Conservation (phyloP, 2,329 filamentous ascomycete species). For the Boeremia lycopersici region DNA sequence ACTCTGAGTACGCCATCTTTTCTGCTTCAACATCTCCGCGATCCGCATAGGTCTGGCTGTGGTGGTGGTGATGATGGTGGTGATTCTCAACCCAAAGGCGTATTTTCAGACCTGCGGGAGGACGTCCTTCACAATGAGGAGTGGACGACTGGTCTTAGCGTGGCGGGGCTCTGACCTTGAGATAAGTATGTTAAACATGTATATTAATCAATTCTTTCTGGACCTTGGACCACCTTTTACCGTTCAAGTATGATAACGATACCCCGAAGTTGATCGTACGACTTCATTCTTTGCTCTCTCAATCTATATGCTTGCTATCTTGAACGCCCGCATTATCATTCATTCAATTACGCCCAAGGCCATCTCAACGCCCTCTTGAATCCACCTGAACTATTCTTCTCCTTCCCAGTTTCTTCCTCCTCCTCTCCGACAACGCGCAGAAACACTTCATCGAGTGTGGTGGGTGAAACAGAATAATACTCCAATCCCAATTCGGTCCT, state of each 20-base stretch:
- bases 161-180: neutral
- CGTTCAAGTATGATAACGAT: neutral
- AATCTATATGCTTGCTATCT: neutral
- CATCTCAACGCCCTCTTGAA: neutral
- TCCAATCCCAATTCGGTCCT: constrained; percentile 73
- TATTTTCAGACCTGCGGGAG: constrained; percentile 5
- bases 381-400: constrained; percentile 4
- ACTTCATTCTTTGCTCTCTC: neutral
- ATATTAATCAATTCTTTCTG: neutral
- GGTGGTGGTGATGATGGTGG: neutral
- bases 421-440: constrained; percentile 81
- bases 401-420: constrained; percentile 53
- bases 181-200: neutral
- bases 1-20: too few species aligned
- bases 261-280: neutral
- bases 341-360: neutral
- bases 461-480: constrained; percentile 86
- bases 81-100: constrained; percentile 5
- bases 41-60: neutral
- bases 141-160: neutral
- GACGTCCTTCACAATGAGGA: constrained; percentile 5
- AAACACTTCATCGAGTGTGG: constrained; percentile 90
- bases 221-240: neutral
- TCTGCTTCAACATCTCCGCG: too few species aligned
- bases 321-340: neutral